A percentile compares a stretch with the other conserved stretches of the same genome.
Conservation (phyloP, 2,329 filamentous ascomycete genomes). For the Amylocarpus encephaloides region DNA sequence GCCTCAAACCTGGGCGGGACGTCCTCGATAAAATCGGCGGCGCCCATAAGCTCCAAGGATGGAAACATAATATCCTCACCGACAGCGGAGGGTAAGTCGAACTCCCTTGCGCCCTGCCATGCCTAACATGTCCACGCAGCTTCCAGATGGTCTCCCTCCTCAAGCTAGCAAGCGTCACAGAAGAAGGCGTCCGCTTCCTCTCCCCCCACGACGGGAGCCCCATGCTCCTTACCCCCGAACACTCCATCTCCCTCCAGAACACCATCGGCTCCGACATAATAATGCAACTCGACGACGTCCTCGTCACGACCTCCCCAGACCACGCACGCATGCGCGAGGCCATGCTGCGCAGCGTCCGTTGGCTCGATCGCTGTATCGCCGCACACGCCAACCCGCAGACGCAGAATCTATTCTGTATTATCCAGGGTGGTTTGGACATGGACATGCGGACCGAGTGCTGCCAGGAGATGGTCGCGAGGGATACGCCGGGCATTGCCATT, state of each 20-base stretch:
- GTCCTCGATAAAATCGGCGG: constrained; percentile 83
- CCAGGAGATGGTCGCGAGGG: constrained; percentile 75
- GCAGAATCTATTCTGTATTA: constrained; percentile 98
- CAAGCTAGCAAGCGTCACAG: constrained; percentile 87
- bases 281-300: constrained; percentile 98
- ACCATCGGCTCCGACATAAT: constrained; percentile 98
- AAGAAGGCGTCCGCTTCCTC: constrained; percentile 90
- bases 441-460: constrained; percentile 81
- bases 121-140: constrained; percentile 40
- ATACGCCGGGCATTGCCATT: constrained; percentile 95
- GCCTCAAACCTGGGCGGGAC: constrained; percentile 87
- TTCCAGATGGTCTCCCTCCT: constrained; percentile 99
- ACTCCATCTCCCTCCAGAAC: constrained; percentile 93
- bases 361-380: constrained; percentile 90
- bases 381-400: constrained; percentile 76
- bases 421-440: constrained; percentile 88
- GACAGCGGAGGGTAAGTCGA: constrained; percentile 60
- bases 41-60: constrained; percentile 90
- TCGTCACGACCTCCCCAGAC: constrained; percentile 93
- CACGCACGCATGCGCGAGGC: constrained; percentile 81
- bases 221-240: constrained; percentile 95
- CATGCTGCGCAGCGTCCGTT: constrained; percentile 89
- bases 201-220: constrained; percentile 91
- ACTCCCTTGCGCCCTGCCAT: neutral
- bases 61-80: constrained; percentile 91